Evolutionary conservation across 2,329 filamentous ascomycete genomes (phyloP).

Genomic region (Rasamsonia emersonii): DNA sequence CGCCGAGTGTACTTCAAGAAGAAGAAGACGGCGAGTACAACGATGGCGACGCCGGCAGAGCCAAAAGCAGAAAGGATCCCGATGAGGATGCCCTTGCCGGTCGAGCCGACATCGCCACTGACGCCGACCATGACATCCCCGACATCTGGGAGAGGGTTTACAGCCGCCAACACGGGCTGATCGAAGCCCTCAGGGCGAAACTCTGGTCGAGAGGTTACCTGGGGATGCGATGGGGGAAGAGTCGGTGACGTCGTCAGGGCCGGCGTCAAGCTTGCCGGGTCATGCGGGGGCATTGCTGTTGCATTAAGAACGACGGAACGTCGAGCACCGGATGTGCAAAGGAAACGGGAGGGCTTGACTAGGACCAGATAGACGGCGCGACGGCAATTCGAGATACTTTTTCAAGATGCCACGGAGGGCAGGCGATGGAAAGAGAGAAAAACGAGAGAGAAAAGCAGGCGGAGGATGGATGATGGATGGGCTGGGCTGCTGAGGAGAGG

Average conservation of each 20-base stretch:
- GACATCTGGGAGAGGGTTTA: slow-evolving; percentile 1
- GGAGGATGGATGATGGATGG: slow-evolving; percentile 4
- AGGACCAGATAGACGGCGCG: too few relatives aligned
- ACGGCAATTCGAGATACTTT: too few relatives aligned
- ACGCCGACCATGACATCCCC: slow-evolving; percentile 30
- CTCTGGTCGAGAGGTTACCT: slow-evolving; percentile 1
- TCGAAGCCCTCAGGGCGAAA: background rate
- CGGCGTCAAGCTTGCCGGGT: slow-evolving; percentile 6
- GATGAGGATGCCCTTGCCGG: slow-evolving; percentile 77
- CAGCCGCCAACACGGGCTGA: background rate
- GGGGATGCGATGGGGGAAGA: slow-evolving; percentile 2
- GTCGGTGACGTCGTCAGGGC: slow-evolving; percentile 11
- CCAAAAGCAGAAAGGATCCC: slow-evolving; percentile 91
- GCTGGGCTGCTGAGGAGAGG: slow-evolving; percentile 1
- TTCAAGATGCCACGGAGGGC: too few relatives aligned
- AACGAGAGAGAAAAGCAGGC: slow-evolving; percentile 1
- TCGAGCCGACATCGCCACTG: slow-evolving; percentile 42
- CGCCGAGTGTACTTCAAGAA: slow-evolving; percentile 86
- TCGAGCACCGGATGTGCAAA: background rate
- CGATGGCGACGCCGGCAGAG: slow-evolving; percentile 73
- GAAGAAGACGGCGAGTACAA: slow-evolving; percentile 75
- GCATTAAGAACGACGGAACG: slow-evolving; percentile 7
- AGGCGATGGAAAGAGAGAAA: slow-evolving; percentile 1
- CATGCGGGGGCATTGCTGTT: slow-evolving; percentile 9
- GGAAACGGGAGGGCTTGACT: too few relatives aligned